These are phyloP conservation scores for Populus alba DNA, from an alignment of 345 rosid species.

Conservation along the genomic window DNA sequence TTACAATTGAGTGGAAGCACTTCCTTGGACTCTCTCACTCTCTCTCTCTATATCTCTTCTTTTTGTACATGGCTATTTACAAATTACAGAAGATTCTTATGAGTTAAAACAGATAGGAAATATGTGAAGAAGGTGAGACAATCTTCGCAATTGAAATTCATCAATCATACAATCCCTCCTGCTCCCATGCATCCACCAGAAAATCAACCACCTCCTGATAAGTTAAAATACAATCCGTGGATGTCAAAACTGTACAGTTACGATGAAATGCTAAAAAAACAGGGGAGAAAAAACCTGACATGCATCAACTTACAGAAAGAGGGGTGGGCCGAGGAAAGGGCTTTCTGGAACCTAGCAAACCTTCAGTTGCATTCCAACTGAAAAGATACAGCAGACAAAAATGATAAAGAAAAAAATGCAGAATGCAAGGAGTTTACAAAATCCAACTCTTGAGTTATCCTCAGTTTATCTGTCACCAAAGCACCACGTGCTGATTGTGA, in stretches of 20 bases:
- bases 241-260: not conserved
- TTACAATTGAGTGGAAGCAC: slow-evolving; percentile 12
- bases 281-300: not conserved
- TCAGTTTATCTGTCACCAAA: not conserved
- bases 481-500: not conserved
- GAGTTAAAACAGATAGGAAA: not conserved
- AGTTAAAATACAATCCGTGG: slow-evolving; percentile 4
- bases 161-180: slow-evolving; percentile 32
- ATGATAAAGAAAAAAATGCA: not conserved
- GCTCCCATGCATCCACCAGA: slow-evolving; percentile 31
- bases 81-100: slow-evolving; percentile 13
- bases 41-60: not conserved
- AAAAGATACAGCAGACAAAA: not conserved
- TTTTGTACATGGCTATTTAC: slow-evolving; percentile 14
- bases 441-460: not conserved
- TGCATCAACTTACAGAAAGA: slow-evolving; percentile 53
- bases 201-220: slow-evolving; percentile 30
- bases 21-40: not conserved
- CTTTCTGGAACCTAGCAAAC: slow-evolving; percentile 56
- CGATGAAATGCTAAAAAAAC: not conserved
- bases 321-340: slow-evolving; percentile 61
- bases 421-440: too few relatives aligned
- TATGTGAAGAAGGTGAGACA: not conserved
- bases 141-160: not conserved
- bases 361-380: slow-evolving; percentile 71